phyloP scores from a whole-genome alignment of 2,329 filamentous ascomycete species.

The Emydomyces testavorans region DNA sequence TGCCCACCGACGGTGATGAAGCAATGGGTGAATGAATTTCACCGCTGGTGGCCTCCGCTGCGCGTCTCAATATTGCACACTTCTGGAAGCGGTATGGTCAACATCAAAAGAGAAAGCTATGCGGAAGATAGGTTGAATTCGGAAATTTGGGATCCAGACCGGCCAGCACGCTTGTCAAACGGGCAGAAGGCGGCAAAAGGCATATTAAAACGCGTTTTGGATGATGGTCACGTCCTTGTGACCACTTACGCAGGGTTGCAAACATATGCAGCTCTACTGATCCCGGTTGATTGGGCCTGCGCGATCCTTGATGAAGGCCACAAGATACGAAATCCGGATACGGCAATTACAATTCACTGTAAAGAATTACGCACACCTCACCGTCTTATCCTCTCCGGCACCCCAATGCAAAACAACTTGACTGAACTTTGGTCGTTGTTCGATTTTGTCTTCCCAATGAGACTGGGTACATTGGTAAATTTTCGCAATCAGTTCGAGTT shows the following conservation, averaged over 20 bases:
- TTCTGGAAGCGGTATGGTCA: constrained; percentile 92
- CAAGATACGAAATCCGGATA: constrained; percentile 94
- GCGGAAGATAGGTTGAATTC: constrained; percentile 53
- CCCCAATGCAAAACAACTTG: constrained; percentile 94
- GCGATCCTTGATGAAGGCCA: constrained; percentile 94
- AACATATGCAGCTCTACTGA: constrained; percentile 71
- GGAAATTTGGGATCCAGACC: constrained; percentile 41
- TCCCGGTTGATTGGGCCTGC: constrained; percentile 81
- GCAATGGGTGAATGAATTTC: constrained; percentile 98
- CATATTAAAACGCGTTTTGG: constrained; percentile 70
- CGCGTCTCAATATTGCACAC: constrained; percentile 90
- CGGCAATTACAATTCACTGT: constrained; percentile 85
- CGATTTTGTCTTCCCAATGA: constrained; percentile 95
- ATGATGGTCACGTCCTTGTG: constrained; percentile 81
- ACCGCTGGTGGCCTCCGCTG: constrained; percentile 98
- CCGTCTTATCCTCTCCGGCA: constrained; percentile 85
- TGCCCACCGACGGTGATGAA: constrained; percentile 89
- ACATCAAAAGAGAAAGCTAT: constrained; percentile 51
- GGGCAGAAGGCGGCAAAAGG: constrained; percentile 60
- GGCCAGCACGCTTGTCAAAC: constrained; percentile 32
- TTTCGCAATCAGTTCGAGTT: constrained; percentile 89
- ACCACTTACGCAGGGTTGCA: constrained; percentile 96
- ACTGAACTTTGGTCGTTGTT: constrained; percentile 94
- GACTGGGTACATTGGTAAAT: constrained; percentile 77
- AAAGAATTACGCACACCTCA: constrained; percentile 87